Percentiles rank a stretch among this genome's conserved stretches.
These are phyloP conservation scores for Ophiostoma tasmaniense DNA, from an alignment of 2,329 filamentous ascomycete species.

Conservation along the genomic window DNA sequence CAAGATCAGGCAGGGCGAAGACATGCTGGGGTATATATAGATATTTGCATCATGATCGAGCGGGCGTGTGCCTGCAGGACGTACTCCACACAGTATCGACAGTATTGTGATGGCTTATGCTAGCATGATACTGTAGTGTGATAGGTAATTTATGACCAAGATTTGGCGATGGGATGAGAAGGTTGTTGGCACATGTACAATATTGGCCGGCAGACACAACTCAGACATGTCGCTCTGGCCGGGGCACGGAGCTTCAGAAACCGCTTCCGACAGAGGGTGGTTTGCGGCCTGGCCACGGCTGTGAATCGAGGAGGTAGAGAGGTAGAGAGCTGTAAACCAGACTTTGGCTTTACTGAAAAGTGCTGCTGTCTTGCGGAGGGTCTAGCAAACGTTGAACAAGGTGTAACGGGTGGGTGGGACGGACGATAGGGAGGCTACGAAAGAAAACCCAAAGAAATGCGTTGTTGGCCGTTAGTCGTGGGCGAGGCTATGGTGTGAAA, in stretches of 20 bases:
- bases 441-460: neutral
- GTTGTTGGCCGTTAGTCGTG: neutral
- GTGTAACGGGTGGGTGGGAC: neutral
- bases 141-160: neutral
- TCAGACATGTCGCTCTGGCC: neutral
- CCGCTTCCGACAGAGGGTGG: neutral
- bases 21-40: neutral
- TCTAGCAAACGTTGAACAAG: slow-evolving; percentile 5
- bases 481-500: neutral
- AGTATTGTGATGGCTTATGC: neutral
- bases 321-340: neutral
- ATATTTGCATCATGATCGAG: neutral
- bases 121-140: neutral
- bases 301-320: neutral
- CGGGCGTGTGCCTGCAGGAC: neutral
- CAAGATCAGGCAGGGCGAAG: neutral
- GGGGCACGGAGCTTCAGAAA: neutral
- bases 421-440: neutral
- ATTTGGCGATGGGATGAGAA: neutral
- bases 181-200: neutral
- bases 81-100: neutral
- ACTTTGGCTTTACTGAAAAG: neutral
- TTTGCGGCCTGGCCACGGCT: neutral
- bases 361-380: neutral
- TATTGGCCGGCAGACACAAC: neutral